phyloP scores from a whole-genome alignment of 352 stramenopile species.

The Pythium sp. region DNA sequence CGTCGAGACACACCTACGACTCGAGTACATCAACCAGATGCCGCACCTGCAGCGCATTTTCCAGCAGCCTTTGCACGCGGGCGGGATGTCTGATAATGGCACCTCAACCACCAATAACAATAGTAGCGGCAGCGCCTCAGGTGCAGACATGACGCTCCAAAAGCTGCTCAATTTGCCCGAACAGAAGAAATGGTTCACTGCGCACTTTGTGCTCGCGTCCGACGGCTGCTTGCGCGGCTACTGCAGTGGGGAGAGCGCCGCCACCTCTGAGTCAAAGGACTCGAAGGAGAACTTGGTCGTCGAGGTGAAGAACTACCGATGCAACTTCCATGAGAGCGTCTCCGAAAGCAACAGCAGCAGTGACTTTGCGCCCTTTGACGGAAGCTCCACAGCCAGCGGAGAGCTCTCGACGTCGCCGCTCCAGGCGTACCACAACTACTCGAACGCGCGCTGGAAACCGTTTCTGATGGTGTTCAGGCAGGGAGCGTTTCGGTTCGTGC shows the following conservation, averaged over 20 bases:
- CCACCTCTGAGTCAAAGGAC: neutral
- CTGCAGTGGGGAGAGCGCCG: neutral
- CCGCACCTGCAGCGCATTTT: constrained; percentile 57
- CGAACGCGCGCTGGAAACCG: constrained; percentile 33
- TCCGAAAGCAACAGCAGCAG: constrained; percentile 1
- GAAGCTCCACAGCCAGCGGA: neutral
- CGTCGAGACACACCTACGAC: constrained; percentile 40
- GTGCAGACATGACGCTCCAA: constrained; percentile 28
- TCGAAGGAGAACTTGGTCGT: constrained; percentile 33
- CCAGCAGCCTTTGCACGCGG: constrained; percentile 23
- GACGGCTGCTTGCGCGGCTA: constrained; percentile 46
- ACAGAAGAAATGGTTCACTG: constrained; percentile 48
- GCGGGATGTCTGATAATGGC: no score
- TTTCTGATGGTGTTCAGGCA: constrained; percentile 60
- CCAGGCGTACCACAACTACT: constrained; percentile 23
- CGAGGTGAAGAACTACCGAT: constrained; percentile 50
- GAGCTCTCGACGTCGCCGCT: neutral
- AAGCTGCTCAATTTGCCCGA: constrained; percentile 54
- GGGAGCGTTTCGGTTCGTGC: constrained; percentile 47
- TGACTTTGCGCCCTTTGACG: constrained; percentile 10
- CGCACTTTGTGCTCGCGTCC: constrained; percentile 40
- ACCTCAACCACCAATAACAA: neutral
- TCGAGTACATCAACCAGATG: constrained; percentile 53
- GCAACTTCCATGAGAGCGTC: constrained; percentile 40
- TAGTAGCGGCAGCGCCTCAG: neutral